Conservation (phyloP, 257 asterid species). For the Vinca minor region DNA sequence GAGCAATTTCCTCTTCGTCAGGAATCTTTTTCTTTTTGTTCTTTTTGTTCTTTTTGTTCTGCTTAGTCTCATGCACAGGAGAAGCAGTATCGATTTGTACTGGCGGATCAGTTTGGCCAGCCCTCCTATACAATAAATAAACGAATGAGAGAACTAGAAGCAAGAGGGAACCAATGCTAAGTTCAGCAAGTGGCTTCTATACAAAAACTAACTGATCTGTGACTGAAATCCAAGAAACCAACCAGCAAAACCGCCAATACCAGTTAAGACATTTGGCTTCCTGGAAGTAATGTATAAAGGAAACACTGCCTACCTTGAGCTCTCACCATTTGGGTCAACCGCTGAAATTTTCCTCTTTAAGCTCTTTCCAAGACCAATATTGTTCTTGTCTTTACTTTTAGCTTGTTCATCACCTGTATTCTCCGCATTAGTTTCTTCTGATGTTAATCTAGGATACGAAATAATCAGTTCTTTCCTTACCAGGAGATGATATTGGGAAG, state of each 20-base stretch:
- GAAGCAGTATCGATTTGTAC: constrained; percentile 18
- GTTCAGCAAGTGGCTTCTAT: background rate
- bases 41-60: constrained; percentile 50
- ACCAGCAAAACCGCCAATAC: background rate
- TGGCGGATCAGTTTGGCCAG: constrained; percentile 15
- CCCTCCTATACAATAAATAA: constrained; percentile 2
- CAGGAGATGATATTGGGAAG: constrained; percentile 45
- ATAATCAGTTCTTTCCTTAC: constrained; percentile 22
- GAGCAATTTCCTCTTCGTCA: constrained; percentile 29
- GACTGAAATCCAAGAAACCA: background rate
- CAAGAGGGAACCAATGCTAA: background rate
- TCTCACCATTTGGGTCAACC: constrained; percentile 31
- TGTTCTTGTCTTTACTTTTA: constrained; percentile 32
- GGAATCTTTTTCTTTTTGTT: constrained; percentile 49
- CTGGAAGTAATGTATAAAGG: background rate
- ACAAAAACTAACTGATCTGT: background rate
- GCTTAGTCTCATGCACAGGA: constrained; percentile 32
- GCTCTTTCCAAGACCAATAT: constrained; percentile 23
- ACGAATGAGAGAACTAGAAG: background rate
- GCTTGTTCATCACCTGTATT: constrained; percentile 22
- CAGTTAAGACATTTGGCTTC: background rate
- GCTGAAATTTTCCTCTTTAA: constrained; percentile 53
- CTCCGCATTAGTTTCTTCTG: constrained; percentile 21
- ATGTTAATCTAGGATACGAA: constrained; percentile 18
- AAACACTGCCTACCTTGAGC: constrained; percentile 37